phyloP scores from a whole-genome alignment of 148 eudicot species.

The Chenopodium formosanum region DNA sequence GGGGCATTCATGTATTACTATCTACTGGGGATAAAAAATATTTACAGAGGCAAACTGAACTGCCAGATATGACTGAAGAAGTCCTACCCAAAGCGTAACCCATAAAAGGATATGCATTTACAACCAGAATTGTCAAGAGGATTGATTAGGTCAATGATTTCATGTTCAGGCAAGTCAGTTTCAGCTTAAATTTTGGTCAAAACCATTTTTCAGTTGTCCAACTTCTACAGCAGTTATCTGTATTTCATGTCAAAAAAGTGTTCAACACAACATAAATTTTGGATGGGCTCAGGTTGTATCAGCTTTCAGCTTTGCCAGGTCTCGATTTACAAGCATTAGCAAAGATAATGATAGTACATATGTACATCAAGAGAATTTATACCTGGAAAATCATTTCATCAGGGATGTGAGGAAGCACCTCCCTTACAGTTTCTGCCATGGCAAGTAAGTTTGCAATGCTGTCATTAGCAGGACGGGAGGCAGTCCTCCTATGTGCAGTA shows the following conservation, averaged over 20 bases:
- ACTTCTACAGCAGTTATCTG: background rate
- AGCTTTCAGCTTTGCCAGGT: background rate
- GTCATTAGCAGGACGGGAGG: conserved; percentile 51
- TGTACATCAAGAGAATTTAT: conserved; percentile 1
- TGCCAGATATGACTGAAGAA: too few relatives aligned
- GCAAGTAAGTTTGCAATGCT: conserved; percentile 73
- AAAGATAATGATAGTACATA: background rate
- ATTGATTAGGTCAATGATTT: background rate
- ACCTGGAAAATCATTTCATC: conserved; percentile 96
- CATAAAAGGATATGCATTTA: too few relatives aligned
- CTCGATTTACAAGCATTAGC: conserved; percentile 4
- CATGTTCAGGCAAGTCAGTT: background rate
- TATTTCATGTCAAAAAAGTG: background rate
- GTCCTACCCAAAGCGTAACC: background rate
- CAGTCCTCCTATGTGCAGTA: conserved; percentile 48
- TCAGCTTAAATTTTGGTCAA: background rate
- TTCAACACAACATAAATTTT: background rate
- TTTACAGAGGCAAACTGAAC: too few relatives aligned
- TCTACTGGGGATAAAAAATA: too few relatives aligned
- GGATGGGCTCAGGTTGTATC: background rate
- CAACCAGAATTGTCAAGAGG: background rate
- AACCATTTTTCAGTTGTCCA: background rate
- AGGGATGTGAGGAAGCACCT: conserved; percentile 94
- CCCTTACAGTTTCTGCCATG: conserved; percentile 95
- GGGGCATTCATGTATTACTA: too few relatives aligned